Base-by-base conservation (phyloP, 345 rosid genomes). In the Murraya paniculata region DNA sequence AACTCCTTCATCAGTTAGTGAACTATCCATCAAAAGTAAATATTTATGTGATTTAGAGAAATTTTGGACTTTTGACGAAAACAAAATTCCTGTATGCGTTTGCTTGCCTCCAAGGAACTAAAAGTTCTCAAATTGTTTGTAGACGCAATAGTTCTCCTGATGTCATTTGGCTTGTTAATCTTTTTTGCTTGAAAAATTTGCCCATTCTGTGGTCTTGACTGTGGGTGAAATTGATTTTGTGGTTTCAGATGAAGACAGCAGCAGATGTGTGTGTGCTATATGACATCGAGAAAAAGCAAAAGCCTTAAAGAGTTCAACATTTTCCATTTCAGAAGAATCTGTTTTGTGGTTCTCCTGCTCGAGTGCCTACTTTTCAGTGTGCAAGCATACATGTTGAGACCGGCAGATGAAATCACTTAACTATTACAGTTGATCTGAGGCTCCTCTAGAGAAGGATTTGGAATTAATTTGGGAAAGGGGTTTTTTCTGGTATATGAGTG, bases 211-310 rank as follows among this genome's bases (percentile, higher is more conserved):
- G 62, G 24, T 70, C 48, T 82, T 39, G 62, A 55, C 62, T 9
- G 27, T 41, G 72, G 18, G 21, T 71, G 31, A 41, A 64, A 59
- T 64, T 82, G 25, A 33, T 82, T n/a, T 33, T 45, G 22, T 73
- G 67, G 69, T 79, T 82, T 65, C 93, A 93, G 98, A 84, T 95
- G 93, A 95, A 95, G 91, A 93, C 97, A 5, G 98, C 98, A 9
- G 97, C 98, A 21, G 98, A 95, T 72, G 79, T 84, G n/a, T 92
- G 98, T 64, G 97, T 92, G 73, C 87, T 90, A 74, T 84, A 87
- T 75, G 99, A 95, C 82, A 90, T 86, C 68, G 88, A 88, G 84
- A 95, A 85, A 79, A 91, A 91, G 79, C 87, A 81, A 68, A 84
- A 82, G 79, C 76, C 81, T 14, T 89, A 74, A 72, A 69, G 1